Base-by-base conservation (phyloP, 1,284 basidiomycete species). In the Ustilago tritici region DNA sequence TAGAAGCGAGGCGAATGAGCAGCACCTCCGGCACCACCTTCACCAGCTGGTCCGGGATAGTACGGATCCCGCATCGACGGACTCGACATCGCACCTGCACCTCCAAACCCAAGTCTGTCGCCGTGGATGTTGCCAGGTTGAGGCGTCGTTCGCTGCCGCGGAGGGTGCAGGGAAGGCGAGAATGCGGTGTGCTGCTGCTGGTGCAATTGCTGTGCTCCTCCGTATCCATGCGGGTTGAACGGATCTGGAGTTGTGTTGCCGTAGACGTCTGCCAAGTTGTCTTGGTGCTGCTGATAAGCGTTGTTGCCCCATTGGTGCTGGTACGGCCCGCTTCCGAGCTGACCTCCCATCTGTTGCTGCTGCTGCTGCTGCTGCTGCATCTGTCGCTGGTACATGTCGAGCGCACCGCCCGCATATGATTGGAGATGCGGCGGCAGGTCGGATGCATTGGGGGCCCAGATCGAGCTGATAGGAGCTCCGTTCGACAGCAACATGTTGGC, bases 401-500 rank as follows among this genome's bases (percentile, higher is more conserved):
- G 10, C 3, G 50, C 36, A 31, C 35, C 53, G 9, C 53, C 59
- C 4, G 56, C 61, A 35, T 72, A 72, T 7, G 56, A 15, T 15
- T 64, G 61, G 8, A 73, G 58, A 47, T 65, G 70, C 1, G 70
- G 36, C 32, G 64, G 60, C 60, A 66, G 31, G 32, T 71, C 65
- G 1, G 69, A 63, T 6, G 62, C 53, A 50, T 55, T 76, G 8
- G 65, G 68, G 3, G 69, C 74, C 74, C 74, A 76, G 62, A 76
- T 76, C 28, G 74, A 76, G 60, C 69, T 76, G 65, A 76, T 68
- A 2, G 74, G 62, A 2, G 74, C 65, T 6, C 72, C 72, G 28
- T 76, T 76, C 6, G 64, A 46, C 3, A 76, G 64, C 61, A 76
- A 55, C 12, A 56, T 34, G 32, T 63, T 72, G 56, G 50, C 31